These are phyloP conservation scores for Debaryomyces nepalensis DNA, from an alignment of 1,139 yeast species.

Conservation along the genomic window DNA sequence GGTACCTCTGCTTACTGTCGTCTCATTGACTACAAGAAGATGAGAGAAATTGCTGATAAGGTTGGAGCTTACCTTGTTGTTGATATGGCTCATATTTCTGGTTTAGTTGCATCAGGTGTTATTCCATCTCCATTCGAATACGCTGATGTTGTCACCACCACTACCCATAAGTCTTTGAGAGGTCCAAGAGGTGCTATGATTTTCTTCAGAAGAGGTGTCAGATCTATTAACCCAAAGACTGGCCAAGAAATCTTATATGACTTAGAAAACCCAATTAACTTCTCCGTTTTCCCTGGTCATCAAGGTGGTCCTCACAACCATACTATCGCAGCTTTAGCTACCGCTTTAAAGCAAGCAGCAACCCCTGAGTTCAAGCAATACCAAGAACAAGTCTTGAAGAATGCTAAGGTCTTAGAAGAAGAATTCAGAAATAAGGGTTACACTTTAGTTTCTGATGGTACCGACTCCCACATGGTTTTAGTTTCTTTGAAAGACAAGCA, in stretches of 20 bases:
- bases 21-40: slow-evolving; percentile 90
- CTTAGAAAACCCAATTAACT: slow-evolving; percentile 93
- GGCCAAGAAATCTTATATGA: slow-evolving; percentile 90
- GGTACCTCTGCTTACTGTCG: slow-evolving; percentile 98
- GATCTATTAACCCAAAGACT: slow-evolving; percentile 86
- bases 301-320: slow-evolving; percentile 99
- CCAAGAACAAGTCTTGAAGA: slow-evolving; percentile 85
- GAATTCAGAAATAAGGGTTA: slow-evolving; percentile 75
- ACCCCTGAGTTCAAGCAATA: slow-evolving; percentile 91
- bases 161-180: slow-evolving; percentile 96
- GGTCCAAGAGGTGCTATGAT: slow-evolving; percentile 99
- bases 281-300: slow-evolving; percentile 99
- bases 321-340: slow-evolving; percentile 95
- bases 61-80: slow-evolving; percentile 96
- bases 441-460: slow-evolving; percentile 88
- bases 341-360: slow-evolving; percentile 92
- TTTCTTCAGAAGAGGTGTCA: slow-evolving; percentile 95
- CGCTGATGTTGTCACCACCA: slow-evolving; percentile 97
- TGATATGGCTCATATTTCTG: slow-evolving; percentile 99
- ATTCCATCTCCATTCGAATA: slow-evolving; percentile 95
- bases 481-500: slow-evolving; percentile 87
- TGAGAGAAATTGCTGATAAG: slow-evolving; percentile 95
- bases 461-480: slow-evolving; percentile 95
- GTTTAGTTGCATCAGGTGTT: slow-evolving; percentile 94
- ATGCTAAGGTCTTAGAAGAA: slow-evolving; percentile 82